Percentiles rank a stretch among this genome's conserved stretches.
These are phyloP conservation scores for Funneliformis mosseae DNA, from an alignment of 192 early-diverging fungal genomes.

Conservation along the genomic window DNA sequence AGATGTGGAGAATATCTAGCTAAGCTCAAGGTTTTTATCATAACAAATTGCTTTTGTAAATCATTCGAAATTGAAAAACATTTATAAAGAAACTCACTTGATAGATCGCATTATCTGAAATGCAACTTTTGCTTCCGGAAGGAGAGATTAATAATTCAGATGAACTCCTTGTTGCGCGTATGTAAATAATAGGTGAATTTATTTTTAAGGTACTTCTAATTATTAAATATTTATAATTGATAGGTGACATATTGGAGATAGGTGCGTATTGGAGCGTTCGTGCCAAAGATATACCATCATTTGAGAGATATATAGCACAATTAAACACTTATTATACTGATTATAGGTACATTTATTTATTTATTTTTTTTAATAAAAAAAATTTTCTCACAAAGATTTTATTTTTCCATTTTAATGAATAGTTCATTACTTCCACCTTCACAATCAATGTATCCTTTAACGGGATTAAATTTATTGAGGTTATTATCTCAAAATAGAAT, in stretches of 20 bases:
- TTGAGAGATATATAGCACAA: constrained; percentile 94
- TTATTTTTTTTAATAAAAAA: neutral
- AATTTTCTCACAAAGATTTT: neutral
- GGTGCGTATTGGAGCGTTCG: constrained; percentile 88
- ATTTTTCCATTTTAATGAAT: neutral
- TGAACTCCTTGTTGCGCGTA: constrained; percentile 60
- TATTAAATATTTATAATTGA: neutral
- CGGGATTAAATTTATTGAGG: constrained; percentile 91
- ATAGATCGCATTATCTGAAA: constrained; percentile 56
- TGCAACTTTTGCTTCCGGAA: constrained; percentile 50
- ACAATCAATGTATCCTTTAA: constrained; percentile 81
- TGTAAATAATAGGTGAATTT: constrained; percentile 21
- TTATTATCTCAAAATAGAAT: constrained; percentile 92
- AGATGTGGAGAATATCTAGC: constrained; percentile 69
- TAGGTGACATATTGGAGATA: constrained; percentile 88
- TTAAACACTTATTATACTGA: constrained; percentile 89
- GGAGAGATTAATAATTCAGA: constrained; percentile 42
- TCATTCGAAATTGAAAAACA: neutral
- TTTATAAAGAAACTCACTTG: neutral
- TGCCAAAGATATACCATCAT: constrained; percentile 86
- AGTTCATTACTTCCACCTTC: constrained; percentile 68
- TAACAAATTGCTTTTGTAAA: neutral
- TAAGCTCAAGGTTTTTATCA: constrained; percentile 65
- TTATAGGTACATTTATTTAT: constrained; percentile 55
- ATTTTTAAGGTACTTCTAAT: neutral